These are phyloP conservation scores for Sorghum bicolor DNA, from an alignment of 176 grass and related monocot genomes.

Conservation along the genomic window DNA sequence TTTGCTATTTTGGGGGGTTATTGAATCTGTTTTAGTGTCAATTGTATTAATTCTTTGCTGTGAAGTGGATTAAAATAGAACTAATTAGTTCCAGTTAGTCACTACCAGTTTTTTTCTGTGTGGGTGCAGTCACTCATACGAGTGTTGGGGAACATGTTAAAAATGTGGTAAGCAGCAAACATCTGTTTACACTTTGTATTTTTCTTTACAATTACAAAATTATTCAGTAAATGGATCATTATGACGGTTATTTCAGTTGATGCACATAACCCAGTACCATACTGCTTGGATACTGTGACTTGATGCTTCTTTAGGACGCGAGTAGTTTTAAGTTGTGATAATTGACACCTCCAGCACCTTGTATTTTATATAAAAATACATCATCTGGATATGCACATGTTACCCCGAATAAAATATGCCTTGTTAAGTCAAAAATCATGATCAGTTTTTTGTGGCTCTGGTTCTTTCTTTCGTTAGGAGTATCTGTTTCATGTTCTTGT, in stretches of 20 bases:
- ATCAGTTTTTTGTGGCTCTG: not conserved
- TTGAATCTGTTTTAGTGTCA: not conserved
- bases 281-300: not conserved
- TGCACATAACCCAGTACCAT: not conserved
- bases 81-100: conserved; percentile 12
- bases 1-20: not conserved
- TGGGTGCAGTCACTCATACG: not conserved
- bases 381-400: conserved; percentile 9
- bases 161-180: not conserved
- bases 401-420: not conserved
- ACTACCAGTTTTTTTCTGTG: not conserved
- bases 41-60: not conserved
- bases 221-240: conserved; percentile 8
- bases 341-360: not conserved
- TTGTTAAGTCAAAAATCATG: not conserved
- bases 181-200: not conserved
- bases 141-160: conserved; percentile 4
- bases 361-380: not conserved
- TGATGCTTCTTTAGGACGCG: conserved; percentile 2
- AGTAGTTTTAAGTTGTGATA: not conserved
- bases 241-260: conserved; percentile 8
- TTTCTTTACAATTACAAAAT: conserved; percentile 1
- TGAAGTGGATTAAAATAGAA: conserved; percentile 13
- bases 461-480: not conserved
- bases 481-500: not conserved